phyloP scores from a whole-genome alignment of 345 rosid genomes.

The Aquilaria malaccensis region DNA sequence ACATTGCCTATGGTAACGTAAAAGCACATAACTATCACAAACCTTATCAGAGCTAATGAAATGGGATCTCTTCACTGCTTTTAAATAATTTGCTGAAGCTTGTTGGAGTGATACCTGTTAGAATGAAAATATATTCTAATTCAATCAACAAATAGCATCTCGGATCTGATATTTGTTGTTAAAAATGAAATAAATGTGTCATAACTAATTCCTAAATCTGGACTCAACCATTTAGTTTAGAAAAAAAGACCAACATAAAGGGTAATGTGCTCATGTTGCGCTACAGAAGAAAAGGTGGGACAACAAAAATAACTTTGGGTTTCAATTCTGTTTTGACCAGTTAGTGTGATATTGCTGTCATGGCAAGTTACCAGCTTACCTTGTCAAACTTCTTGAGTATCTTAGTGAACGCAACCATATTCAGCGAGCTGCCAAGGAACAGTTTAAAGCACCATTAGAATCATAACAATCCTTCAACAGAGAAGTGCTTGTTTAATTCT shows the following conservation, averaged over 20 bases:
- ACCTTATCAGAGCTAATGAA: conserved; percentile 98
- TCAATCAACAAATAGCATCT: neutral
- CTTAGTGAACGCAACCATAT: conserved; percentile 81
- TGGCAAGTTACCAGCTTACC: conserved; percentile 33
- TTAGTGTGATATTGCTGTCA: conserved; percentile 7
- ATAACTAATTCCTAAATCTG: too few relatives aligned
- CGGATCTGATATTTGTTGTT: too few relatives aligned
- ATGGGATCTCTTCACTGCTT: conserved; percentile 78
- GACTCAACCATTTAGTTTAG: too few relatives aligned
- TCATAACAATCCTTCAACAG: neutral
- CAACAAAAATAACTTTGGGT: too few relatives aligned
- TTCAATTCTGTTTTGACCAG: too few relatives aligned
- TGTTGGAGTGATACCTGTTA: conserved; percentile 75
- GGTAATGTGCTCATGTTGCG: too few relatives aligned
- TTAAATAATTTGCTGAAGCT: conserved; percentile 73
- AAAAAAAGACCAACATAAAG: too few relatives aligned
- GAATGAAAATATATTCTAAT: conserved; percentile 4
- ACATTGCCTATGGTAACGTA: neutral
- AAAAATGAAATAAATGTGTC: too few relatives aligned
- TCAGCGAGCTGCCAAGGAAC: conserved; percentile 58
- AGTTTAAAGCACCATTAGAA: conserved; percentile 13
- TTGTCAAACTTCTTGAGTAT: conserved; percentile 95
- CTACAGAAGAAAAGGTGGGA: too few relatives aligned
- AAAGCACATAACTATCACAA: neutral
- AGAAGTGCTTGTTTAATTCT: too few relatives aligned